These are phyloP conservation scores for Neurospora sp. DNA, from an alignment of 495 filamentous ascomycete species.

Conservation along the genomic window DNA sequence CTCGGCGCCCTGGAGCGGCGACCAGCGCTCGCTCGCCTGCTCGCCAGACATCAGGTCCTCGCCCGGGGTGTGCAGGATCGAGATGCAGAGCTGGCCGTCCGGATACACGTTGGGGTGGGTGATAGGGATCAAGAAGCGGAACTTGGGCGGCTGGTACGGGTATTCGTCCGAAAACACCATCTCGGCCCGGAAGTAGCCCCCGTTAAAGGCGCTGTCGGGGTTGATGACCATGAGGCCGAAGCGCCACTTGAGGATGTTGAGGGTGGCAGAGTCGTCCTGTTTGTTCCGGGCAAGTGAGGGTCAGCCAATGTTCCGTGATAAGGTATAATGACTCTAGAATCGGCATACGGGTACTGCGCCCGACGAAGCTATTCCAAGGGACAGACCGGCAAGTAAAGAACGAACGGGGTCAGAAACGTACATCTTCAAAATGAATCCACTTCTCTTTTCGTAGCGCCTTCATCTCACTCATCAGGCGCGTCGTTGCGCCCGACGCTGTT, in stretches of 20 bases:
- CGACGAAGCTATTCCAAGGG: not conserved
- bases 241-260: conserved; percentile 75
- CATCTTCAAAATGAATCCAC: conserved; percentile 74
- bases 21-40: conserved; percentile 80
- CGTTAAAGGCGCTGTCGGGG: conserved; percentile 79
- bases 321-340: not conserved
- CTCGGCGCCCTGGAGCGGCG: conserved; percentile 83
- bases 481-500: conserved; percentile 46
- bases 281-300: not conserved
- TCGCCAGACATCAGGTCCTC: conserved; percentile 90
- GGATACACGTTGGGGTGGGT: conserved; percentile 91
- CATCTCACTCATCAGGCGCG: conserved; percentile 83
- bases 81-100: conserved; percentile 89
- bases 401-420: conserved; percentile 1
- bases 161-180: conserved; percentile 88
- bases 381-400: not conserved
- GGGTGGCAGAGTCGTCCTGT: conserved; percentile 48
- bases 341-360: not conserved
- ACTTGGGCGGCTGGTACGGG: conserved; percentile 85
- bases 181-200: conserved; percentile 80
- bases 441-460: conserved; percentile 73
- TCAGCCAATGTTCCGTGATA: conserved; percentile 3
- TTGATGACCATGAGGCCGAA: conserved; percentile 88
- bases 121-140: conserved; percentile 67
- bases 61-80: conserved; percentile 85